A percentile compares a stretch with the other conserved stretches of the same genome.
These are phyloP conservation scores for Vicia villosa DNA, from an alignment of 306 rosid genomes.

Conservation along the genomic window DNA sequence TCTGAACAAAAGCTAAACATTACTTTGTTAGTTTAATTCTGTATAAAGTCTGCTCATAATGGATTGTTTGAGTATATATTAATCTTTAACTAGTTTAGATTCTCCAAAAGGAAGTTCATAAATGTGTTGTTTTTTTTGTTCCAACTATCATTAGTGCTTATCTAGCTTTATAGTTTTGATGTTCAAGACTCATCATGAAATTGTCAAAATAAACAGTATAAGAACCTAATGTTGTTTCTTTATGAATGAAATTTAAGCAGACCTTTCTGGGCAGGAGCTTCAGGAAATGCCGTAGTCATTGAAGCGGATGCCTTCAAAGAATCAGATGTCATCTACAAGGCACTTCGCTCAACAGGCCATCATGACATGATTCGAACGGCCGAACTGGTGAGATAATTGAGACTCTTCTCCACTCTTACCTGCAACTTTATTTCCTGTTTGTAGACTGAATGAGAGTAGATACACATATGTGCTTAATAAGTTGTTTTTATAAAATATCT, in stretches of 20 bases:
- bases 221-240: conserved; percentile 38
- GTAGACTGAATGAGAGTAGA: background rate
- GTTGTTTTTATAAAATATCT: background rate
- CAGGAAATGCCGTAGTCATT: conserved; percentile 75
- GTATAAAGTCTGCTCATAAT: background rate
- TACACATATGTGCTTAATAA: background rate
- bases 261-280: conserved; percentile 92
- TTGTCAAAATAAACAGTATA: conserved; percentile 12
- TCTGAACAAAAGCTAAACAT: conserved; percentile 14
- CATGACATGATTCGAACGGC: conserved; percentile 92
- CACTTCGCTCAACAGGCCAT: conserved; percentile 86
- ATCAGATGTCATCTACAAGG: conserved; percentile 89
- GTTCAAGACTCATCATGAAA: conserved; percentile 21
- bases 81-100: background rate
- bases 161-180: background rate
- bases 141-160: conserved; percentile 13
- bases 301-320: conserved; percentile 98
- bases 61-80: background rate
- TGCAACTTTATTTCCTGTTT: background rate
- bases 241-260: conserved; percentile 57
- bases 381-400: conserved; percentile 63
- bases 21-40: background rate
- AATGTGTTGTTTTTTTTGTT: conserved; percentile 25
- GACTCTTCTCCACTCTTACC: conserved; percentile 23
- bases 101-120: conserved; percentile 8